phyloP scores from a whole-genome alignment of 2,329 filamentous ascomycete genomes.

The Lecanosticta acicola region DNA sequence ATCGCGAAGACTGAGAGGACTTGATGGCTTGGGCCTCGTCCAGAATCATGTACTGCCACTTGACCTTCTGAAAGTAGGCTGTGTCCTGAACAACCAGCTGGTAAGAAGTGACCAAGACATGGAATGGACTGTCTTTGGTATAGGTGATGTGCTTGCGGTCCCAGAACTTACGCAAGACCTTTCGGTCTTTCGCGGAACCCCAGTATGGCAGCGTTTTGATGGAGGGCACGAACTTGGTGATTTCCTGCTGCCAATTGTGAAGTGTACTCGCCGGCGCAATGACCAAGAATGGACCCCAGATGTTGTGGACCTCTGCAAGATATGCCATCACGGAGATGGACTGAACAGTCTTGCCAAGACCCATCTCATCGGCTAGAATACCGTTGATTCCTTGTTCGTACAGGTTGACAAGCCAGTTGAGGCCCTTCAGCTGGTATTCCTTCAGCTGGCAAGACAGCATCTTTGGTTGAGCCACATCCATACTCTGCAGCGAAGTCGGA shows the following conservation, averaged over 20 bases:
- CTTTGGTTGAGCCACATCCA: constrained; percentile 90
- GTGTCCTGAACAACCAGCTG: constrained; percentile 95
- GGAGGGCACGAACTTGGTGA: constrained; percentile 85
- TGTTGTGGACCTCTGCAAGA: constrained; percentile 91
- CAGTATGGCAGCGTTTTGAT: constrained; percentile 97
- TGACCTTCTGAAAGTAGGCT: constrained; percentile 97
- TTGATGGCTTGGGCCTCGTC: constrained; percentile 99
- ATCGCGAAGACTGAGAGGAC: constrained; percentile 89
- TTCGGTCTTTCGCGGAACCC: constrained; percentile 89
- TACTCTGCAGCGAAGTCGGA: constrained; percentile 86
- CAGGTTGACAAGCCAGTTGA: constrained; percentile 98
- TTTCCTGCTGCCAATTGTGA: constrained; percentile 99
- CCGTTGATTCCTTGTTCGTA: constrained; percentile 99
- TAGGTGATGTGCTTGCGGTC: constrained; percentile 97
- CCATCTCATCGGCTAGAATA: constrained; percentile 98
- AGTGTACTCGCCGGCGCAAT: constrained; percentile 93
- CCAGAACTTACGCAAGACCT: constrained; percentile 97
- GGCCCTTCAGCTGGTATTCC: constrained; percentile 97
- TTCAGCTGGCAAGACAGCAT: constrained; percentile 91
- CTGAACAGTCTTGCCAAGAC: constrained; percentile 97
- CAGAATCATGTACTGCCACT: constrained; percentile 99
- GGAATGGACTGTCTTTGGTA: constrained; percentile 85
- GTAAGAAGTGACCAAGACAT: constrained; percentile 94
- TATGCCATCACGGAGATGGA: constrained; percentile 99
- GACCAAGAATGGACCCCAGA: constrained; percentile 96